Percentiles rank a stretch among this genome's conserved stretches.
These are phyloP conservation scores for Nitzschia sp. DNA, from an alignment of 108 stramenopile species.

Conservation along the genomic window DNA sequence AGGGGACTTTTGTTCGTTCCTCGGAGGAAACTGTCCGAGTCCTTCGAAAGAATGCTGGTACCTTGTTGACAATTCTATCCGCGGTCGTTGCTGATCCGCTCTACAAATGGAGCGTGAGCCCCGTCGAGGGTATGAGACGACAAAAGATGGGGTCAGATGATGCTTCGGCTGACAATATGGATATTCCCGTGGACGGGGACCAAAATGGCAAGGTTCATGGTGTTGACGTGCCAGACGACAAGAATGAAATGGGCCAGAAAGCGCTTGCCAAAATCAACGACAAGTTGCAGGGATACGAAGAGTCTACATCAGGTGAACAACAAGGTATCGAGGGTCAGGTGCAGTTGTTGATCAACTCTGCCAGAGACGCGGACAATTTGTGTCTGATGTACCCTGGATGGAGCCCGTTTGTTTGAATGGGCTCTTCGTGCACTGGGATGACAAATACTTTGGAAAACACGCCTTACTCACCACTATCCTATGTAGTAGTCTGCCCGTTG, in stretches of 20 bases:
- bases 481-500: too few relatives aligned
- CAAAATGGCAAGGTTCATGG: not conserved
- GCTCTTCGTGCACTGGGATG: too few relatives aligned
- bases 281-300: slow-evolving; percentile 98
- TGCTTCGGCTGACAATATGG: not conserved
- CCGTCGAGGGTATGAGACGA: slow-evolving; percentile 59
- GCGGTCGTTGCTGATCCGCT: slow-evolving; percentile 95
- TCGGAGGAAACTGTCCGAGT: slow-evolving; percentile 83
- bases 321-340: slow-evolving; percentile 96
- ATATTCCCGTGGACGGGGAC: not conserved
- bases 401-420: slow-evolving; percentile 91
- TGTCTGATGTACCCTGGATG: slow-evolving; percentile 88
- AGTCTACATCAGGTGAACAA: slow-evolving; percentile 86
- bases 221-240: slow-evolving; percentile 18
- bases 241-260: slow-evolving; percentile 61
- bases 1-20: slow-evolving; percentile 82
- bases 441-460: too few relatives aligned
- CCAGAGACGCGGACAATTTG: slow-evolving; percentile 88
- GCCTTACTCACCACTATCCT: too few relatives aligned
- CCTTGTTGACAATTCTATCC: slow-evolving; percentile 91
- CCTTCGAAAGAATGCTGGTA: slow-evolving; percentile 74
- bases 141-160: slow-evolving; percentile 35
- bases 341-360: slow-evolving; percentile 91
- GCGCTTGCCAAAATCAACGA: slow-evolving; percentile 81
- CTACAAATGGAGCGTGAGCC: slow-evolving; percentile 91